Conservation (phyloP, 2,329 filamentous ascomycete species). For the Botryotinia narcissicola region DNA sequence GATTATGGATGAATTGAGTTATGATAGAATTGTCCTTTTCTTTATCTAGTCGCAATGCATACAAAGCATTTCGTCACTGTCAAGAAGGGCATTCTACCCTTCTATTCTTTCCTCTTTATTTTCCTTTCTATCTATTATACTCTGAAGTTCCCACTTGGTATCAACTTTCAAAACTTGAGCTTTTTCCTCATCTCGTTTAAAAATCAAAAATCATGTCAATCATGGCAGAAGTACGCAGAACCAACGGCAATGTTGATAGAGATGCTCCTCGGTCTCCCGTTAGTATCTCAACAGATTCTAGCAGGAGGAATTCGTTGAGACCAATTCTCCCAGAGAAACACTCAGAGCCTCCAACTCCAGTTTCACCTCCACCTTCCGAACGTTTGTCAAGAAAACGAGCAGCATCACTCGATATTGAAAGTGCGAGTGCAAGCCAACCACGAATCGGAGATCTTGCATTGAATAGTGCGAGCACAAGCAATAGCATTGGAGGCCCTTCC, state of each 20-base stretch:
- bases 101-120: constrained; percentile 24
- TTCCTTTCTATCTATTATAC: constrained; percentile 23
- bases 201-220: constrained; percentile 31
- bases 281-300: constrained; percentile 36
- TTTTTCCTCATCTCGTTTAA: background rate
- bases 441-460: constrained; percentile 35
- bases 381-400: constrained; percentile 38
- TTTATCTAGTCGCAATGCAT: constrained; percentile 35
- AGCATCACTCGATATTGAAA: constrained; percentile 35
- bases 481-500: constrained; percentile 21
- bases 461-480: constrained; percentile 31
- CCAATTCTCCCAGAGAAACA: constrained; percentile 31
- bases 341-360: constrained; percentile 29
- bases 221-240: constrained; percentile 23
- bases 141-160: background rate
- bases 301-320: constrained; percentile 31
- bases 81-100: constrained; percentile 38
- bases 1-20: constrained; percentile 29
- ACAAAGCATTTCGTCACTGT: constrained; percentile 36
- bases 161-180: background rate
- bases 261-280: constrained; percentile 31
- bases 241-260: constrained; percentile 20
- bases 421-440: constrained; percentile 33
- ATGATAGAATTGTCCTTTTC: constrained; percentile 38
- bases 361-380: constrained; percentile 30